A percentile compares a stretch with the other conserved stretches of the same genome.
Evolutionary conservation across 164 flowering plant genomes (phyloP).

Genomic region (Vitis labrusca): DNA sequence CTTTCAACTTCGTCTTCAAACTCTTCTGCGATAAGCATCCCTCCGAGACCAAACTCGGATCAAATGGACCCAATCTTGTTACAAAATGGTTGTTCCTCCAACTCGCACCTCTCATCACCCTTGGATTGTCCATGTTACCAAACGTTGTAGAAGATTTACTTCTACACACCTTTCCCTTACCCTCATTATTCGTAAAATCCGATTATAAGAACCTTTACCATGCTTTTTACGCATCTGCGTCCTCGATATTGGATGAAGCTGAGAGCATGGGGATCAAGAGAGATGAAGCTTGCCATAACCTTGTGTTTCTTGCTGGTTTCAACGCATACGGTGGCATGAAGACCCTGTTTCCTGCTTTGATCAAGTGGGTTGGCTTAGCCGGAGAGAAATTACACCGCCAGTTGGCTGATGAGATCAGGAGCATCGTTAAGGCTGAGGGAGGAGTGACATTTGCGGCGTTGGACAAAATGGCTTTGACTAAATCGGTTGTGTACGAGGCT

Average conservation of each 20-base stretch:
- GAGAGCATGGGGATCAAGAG: constrained; percentile 28
- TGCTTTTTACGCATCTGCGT: constrained; percentile 10
- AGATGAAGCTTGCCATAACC: constrained; percentile 36
- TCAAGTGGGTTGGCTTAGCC: constrained; percentile 28
- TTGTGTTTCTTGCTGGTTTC: constrained; percentile 28
- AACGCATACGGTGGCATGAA: constrained; percentile 35
- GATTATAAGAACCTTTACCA: constrained; percentile 25
- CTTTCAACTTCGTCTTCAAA: constrained; percentile 20
- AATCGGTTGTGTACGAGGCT: constrained; percentile 29
- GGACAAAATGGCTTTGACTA: constrained; percentile 29
- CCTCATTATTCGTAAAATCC: constrained; percentile 19
- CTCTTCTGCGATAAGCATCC: constrained; percentile 14
- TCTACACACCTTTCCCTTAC: constrained; percentile 31
- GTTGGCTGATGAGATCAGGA: constrained; percentile 29
- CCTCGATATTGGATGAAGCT: constrained; percentile 23
- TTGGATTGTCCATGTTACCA: constrained; percentile 21
- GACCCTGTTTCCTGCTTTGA: constrained; percentile 21
- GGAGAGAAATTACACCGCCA: constrained; percentile 28
- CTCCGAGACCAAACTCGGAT: constrained; percentile 10
- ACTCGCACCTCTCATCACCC: constrained; percentile 20
- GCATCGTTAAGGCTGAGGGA: constrained; percentile 19
- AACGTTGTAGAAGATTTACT: constrained; percentile 23
- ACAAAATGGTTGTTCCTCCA: constrained; percentile 28
- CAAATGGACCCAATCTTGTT: constrained; percentile 6
- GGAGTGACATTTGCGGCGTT: constrained; percentile 23